Base-by-base conservation (phyloP, 2,329 filamentous ascomycete species). In the Proliferodiscus dingleyae region DNA sequence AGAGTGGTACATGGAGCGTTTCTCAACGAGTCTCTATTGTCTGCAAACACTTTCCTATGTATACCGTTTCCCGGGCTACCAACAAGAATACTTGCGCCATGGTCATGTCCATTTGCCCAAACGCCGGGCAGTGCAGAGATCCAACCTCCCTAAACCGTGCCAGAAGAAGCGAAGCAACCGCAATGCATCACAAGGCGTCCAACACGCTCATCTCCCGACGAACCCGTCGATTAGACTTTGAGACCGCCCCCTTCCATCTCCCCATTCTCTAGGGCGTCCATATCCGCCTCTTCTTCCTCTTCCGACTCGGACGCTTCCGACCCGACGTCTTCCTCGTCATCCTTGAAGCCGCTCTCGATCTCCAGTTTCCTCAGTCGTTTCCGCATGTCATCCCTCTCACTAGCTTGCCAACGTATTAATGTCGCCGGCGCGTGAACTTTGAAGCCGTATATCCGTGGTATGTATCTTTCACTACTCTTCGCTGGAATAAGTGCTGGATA, bases 401-500 rank as follows among this genome's bases (percentile, higher is more conserved):
- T 75, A 62, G 87, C 83, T 69, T 98, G 93, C 93, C 93, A 98
- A 60, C 93, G 80, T 56, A 89, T 82, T 56, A 98, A 73, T 3
- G 91, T 84, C 1, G 93, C 91, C 13, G 85, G 79, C 4, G 89
- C 87, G 69, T 98, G 93, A 5, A 98, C 89, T 62, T 88, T 89
- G 75, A 98, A 98, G 26, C 93, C 93, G 66, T 93, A 98, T 50
- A 95, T 85, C 47, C 87, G 81, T 19, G 93, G 93, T 46, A 91
- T 80, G 68, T 97, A 96, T 56, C 93, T 81, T 54, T 89, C 83
- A 52, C 83, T 75, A 58, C 81, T 89, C 76, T 97, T 98, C 56
- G 81, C 74, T 3, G 93, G 93, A 41, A 94, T 81, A 58, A 98
- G 77, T 19, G 87, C 82, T 5, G 93, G 91, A 66, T 97, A 97